Base-by-base conservation (phyloP, 1,284 basidiomycete species). In the Anthracocystis panici-leucophaei region DNA sequence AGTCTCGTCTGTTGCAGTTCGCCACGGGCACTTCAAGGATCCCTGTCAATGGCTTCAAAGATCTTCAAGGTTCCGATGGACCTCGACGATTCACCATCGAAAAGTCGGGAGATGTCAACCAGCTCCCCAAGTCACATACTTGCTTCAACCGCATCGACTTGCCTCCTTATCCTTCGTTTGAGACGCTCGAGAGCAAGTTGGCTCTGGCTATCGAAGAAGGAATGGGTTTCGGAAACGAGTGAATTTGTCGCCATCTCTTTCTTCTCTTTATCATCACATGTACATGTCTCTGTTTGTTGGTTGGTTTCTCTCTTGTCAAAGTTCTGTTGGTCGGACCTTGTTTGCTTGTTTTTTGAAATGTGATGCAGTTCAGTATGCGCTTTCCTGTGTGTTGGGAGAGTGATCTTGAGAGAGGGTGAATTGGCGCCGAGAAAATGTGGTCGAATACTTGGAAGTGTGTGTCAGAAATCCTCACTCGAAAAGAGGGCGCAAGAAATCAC, bases 41-140 rank as follows among this genome's bases (percentile, higher is more conserved):
- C 63, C 97, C 97, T 6, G 97, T 99, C 85, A 97, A 97, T 86
- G 97, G 97, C 1, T 99, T 99, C 90, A 98, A 98, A 86, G 97
- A 99, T 82, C 88, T 99, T 29, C 96, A 98, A 87, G 96, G 96
- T 8, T 95, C 93, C 1, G 96, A 99, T 85, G 96, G 96, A 0
- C 96, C 97, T 9, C 62, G 81, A 14, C 60, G 80, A 18, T 85
- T 86, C 62, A 86, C 83, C 16, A 84, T 85, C 38, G 84, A 85
- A 64, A 85, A 84, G 73, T 72, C 75, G 21, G 83, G 83, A 44
- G 83, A 83, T 50, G 61, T 83, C 50, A 79, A 81, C 59, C 80
- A 81, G 59, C 72, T 84, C 53, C 83, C 83, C 46, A 84, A 84
- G 77, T 77, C 72, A 12, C 83, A 84, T 66, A 85, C 84, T 5